Percentiles rank a stretch among this genome's conserved stretches.
These are phyloP conservation scores for Macrophomina tecta DNA, from an alignment of 2,329 filamentous ascomycete species.

Conservation along the genomic window DNA sequence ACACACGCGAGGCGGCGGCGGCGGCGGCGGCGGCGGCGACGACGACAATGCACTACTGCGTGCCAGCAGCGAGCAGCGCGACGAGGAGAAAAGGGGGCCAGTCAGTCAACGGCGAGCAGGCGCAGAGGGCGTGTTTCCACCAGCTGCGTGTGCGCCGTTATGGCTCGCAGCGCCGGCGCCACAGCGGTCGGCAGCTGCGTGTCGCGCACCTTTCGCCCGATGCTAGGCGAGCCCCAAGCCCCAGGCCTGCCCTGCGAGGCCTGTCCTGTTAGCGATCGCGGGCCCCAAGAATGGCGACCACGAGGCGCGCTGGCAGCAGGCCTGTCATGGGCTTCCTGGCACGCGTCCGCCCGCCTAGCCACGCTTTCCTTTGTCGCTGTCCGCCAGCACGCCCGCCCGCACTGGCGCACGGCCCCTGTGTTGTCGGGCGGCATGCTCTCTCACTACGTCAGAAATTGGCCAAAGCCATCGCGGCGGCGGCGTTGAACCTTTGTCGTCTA, in stretches of 20 bases:
- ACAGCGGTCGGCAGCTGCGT: neutral
- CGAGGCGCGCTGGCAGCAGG: conserved; percentile 7
- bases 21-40: neutral
- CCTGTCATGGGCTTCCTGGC: conserved; percentile 13
- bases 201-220: neutral
- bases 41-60: conserved; percentile 4
- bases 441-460: conserved; percentile 25
- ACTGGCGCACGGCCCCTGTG: conserved; percentile 6
- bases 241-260: neutral
- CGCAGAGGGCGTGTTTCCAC: conserved; percentile 14
- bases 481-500: conserved; percentile 25
- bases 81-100: neutral
- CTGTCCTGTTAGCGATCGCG: neutral
- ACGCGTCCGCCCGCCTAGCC: conserved; percentile 20
- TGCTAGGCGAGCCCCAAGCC: too few species aligned
- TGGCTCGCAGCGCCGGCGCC: conserved; percentile 18
- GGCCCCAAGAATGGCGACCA: conserved; percentile 10
- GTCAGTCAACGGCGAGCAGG: neutral
- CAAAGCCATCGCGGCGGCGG: conserved; percentile 24
- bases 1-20: neutral
- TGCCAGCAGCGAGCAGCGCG: neutral
- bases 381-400: conserved; percentile 24
- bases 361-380: conserved; percentile 22
- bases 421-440: conserved; percentile 3
- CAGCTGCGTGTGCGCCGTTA: conserved; percentile 1